A percentile compares a stretch with the other conserved stretches of the same genome.
Evolutionary conservation across 78 protist species (phyloP).

Genomic region (Anaeramoeba flamelloides): DNA sequence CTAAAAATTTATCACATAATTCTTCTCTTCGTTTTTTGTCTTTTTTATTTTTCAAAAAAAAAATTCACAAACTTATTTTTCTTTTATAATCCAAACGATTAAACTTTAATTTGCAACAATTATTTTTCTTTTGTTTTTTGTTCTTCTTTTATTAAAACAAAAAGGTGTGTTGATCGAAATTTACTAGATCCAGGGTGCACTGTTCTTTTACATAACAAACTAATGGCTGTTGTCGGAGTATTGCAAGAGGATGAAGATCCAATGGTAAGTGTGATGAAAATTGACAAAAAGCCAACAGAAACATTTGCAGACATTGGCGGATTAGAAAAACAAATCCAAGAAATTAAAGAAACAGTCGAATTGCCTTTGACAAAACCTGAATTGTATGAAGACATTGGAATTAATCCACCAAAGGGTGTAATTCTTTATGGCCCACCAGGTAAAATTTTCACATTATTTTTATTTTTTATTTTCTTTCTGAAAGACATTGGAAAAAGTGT

Average conservation of each 20-base stretch:
- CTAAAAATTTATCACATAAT: no score
- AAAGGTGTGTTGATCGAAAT: constrained; percentile 95
- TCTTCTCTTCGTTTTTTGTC: no score
- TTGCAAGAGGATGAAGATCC: constrained; percentile 89
- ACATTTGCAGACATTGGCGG: constrained; percentile 97
- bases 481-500: no score
- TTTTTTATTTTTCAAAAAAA: no score
- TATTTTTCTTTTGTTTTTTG: no score
- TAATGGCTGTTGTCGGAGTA: constrained; percentile 78
- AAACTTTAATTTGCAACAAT: no score
- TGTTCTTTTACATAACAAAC: constrained; percentile 75
- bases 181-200: constrained; percentile 79
- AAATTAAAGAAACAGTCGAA: constrained; percentile 97
- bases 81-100: no score
- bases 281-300: constrained; percentile 94
- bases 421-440: constrained; percentile 97
- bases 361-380: constrained; percentile 97
- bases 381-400: constrained; percentile 95
- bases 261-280: constrained; percentile 94
- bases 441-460: no score
- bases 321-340: constrained; percentile 88
- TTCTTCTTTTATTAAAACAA: no score
- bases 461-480: no score
- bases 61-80: no score
- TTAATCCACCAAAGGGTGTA: constrained; percentile 97